These are phyloP conservation scores for Aegilops speltoides DNA, from an alignment of 176 grass and related monocot species.

Conservation along the genomic window DNA sequence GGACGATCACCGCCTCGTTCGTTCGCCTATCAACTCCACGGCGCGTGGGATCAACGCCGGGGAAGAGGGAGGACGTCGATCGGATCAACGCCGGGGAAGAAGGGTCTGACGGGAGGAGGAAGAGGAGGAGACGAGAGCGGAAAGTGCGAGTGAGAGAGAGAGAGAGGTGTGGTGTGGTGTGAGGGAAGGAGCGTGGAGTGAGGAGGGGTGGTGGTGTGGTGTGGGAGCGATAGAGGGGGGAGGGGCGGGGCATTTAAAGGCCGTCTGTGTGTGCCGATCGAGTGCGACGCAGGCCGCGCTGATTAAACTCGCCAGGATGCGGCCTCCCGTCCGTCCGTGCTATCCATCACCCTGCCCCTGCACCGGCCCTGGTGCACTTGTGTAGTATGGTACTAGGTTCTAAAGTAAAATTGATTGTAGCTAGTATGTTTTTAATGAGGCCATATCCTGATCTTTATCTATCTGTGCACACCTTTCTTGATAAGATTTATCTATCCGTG, in stretches of 20 bases:
- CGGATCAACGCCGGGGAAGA: slow-evolving; percentile 1
- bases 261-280: not conserved
- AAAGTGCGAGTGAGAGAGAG: slow-evolving; percentile 13
- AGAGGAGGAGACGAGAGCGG: slow-evolving; percentile 15
- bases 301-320: slow-evolving; percentile 5
- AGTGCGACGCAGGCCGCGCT: not conserved
- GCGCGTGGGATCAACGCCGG: not conserved
- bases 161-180: not conserved
- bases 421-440: not conserved
- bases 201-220: slow-evolving; percentile 30
- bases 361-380: not conserved
- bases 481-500: not conserved
- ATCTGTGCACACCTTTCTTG: not conserved
- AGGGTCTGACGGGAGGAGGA: slow-evolving; percentile 10
- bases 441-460: not conserved
- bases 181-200: slow-evolving; percentile 7
- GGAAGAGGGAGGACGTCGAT: not conserved
- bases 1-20: not conserved
- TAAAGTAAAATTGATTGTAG: not conserved
- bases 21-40: slow-evolving; percentile 2
- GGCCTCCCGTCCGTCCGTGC: slow-evolving; percentile 24
- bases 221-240: slow-evolving; percentile 9
- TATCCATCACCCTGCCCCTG: not conserved
- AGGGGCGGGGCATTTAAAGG: slow-evolving; percentile 40
- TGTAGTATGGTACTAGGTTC: not conserved